Evolutionary conservation across 495 filamentous ascomycete species (phyloP), one percentile per base, ranked within the genome.

Genomic region (Polyplosphaeria fusca): DNA sequence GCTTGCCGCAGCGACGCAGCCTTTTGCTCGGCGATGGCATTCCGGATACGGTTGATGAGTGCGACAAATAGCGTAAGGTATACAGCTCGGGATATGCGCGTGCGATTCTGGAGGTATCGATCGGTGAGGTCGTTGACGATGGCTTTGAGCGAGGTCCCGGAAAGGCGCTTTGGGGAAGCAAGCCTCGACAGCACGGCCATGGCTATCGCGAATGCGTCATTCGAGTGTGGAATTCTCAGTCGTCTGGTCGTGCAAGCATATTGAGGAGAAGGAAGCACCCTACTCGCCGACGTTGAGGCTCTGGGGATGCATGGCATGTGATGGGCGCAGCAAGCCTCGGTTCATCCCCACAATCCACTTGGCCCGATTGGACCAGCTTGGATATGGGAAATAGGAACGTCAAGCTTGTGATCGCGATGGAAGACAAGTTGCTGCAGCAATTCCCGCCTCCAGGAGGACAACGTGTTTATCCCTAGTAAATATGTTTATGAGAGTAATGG

Each of bases 1-100:
- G 82, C 81, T 55, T 89, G 86, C 47, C 87, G 85, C 11, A 73
- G 73, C 7, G 90, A 85, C 9, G 93, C 89, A 5, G 89, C 87
- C 69, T 93, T 96, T 69, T 97, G 94, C 67, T 96, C 90, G 60
- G 83, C 82, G 66, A 97, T 85, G 56, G 91, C 91, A 82, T 89
- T 85, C 62, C 91, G 90, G 27, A 96, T 83, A 60, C 94, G 89
- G 69, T 95, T 89, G 30, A 87, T 79, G 48, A 97, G 83, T 32
- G 91, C 88, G 50, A 94, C 76, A 57, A 94, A 87, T 52, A 98
- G 82, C n/a, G 89, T 87, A 32, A 97, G 77, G 74, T 95, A 97
- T 60, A 96, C 85, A 40, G 84, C 84, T 68, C 91, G 88, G 7
- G 91, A 95, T 68, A 98, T 93, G 39, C 82, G 81, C 32, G 87